A percentile compares a stretch with the other conserved stretches of the same genome.
These are phyloP conservation scores for Pseudocohnilembus persalinus DNA, from an alignment of 169 alveolate genomes.

Conservation along the genomic window DNA sequence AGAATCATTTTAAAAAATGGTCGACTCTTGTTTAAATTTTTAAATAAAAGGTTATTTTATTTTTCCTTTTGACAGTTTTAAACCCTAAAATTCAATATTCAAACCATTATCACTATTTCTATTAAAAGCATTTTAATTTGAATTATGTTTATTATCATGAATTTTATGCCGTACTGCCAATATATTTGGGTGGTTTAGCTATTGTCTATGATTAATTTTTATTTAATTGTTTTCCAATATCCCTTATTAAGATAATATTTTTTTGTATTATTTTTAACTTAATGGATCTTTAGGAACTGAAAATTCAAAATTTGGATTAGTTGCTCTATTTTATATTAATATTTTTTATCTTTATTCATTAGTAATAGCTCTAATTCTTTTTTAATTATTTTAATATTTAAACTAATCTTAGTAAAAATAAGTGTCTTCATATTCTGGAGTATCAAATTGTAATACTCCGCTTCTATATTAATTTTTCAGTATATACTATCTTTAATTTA, in stretches of 20 bases:
- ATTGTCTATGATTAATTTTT: background rate
- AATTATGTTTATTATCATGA: too few species aligned
- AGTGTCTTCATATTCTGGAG: background rate
- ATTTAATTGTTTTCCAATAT: background rate
- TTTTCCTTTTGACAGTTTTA: background rate
- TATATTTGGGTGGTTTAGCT: background rate
- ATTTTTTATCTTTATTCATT: background rate
- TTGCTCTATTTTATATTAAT: background rate
- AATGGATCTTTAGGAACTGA: background rate
- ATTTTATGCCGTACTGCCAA: too few species aligned
- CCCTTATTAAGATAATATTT: background rate
- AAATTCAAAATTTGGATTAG: background rate
- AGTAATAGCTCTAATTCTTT: too few species aligned
- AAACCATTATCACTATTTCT: too few species aligned
- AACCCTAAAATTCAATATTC: too few species aligned
- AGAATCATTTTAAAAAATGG: too few species aligned
- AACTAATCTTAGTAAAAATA: too few species aligned
- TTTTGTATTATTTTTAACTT: too few species aligned
- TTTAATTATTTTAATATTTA: too few species aligned
- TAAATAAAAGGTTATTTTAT: too few species aligned
- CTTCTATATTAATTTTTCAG: background rate
- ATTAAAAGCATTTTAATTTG: too few species aligned
- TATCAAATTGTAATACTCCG: background rate
- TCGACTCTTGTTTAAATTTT: too few species aligned
- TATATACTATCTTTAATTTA: background rate